phyloP scores from a whole-genome alignment of 2,329 filamentous ascomycete species.

The Hirsutella thompsonii region DNA sequence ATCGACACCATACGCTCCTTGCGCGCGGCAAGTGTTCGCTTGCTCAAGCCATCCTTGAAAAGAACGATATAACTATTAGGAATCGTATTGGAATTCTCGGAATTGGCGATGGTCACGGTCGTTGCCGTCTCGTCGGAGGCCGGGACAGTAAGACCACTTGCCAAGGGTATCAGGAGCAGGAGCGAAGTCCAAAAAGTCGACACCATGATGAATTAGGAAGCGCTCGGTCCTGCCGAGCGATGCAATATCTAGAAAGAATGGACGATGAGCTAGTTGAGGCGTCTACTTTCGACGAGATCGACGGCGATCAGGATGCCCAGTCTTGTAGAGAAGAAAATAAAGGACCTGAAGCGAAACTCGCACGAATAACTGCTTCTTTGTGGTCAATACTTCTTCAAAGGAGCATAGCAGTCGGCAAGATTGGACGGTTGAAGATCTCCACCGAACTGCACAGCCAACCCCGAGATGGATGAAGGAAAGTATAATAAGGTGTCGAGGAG shows the following conservation, averaged over 20 bases:
- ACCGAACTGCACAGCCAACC: too few species aligned
- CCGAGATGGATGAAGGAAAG: too few species aligned
- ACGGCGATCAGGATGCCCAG: too few species aligned
- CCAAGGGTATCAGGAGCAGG: conserved; percentile 13
- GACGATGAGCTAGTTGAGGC: too few species aligned
- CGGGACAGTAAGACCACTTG: conserved; percentile 6
- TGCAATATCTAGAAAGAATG: not conserved
- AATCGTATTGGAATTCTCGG: conserved; percentile 33
- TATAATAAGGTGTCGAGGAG: too few species aligned
- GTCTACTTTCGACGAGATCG: too few species aligned
- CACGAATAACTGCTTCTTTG: too few species aligned
- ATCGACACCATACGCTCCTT: conserved; percentile 32
- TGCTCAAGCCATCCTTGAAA: conserved; percentile 41
- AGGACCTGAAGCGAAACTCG: too few species aligned
- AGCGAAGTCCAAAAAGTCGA: conserved; percentile 11
- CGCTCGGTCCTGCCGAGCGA: not conserved
- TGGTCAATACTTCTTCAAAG: not conserved
- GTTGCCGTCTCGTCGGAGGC: not conserved
- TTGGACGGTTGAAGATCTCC: too few species aligned
- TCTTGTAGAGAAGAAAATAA: too few species aligned
- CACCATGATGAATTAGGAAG: not conserved
- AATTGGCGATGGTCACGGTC: conserved; percentile 20
- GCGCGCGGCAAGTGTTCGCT: conserved; percentile 35
- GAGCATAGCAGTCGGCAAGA: too few species aligned
- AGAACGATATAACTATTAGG: conserved; percentile 51